Conservation (phyloP, 2,329 filamentous ascomycete species). For the Fusarium palustre region DNA sequence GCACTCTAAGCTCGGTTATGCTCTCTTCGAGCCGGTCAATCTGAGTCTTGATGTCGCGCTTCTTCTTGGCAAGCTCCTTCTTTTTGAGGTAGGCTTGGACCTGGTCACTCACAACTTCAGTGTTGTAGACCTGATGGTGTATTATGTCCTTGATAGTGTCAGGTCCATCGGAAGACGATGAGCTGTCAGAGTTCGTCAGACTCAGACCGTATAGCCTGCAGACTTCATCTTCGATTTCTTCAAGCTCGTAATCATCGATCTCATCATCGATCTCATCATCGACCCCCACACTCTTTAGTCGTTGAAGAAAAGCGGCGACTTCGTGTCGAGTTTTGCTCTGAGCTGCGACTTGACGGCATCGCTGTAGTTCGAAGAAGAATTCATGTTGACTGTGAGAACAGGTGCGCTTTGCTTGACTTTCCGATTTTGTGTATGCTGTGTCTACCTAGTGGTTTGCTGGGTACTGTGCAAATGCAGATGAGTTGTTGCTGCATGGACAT, state of each 20-base stretch:
- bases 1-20: not conserved
- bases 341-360: not conserved
- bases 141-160: not conserved
- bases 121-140: not conserved
- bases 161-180: not conserved
- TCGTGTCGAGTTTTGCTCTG: not conserved
- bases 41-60: not conserved
- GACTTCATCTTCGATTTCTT: not conserved
- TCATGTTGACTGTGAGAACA: not conserved
- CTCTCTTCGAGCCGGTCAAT: not conserved
- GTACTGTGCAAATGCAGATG: not conserved
- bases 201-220: rapidly evolving
- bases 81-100: not conserved
- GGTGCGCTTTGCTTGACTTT: not conserved
- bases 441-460: not conserved
- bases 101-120: not conserved
- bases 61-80: not conserved
- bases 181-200: not conserved
- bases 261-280: not conserved
- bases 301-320: not conserved
- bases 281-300: not conserved
- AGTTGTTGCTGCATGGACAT: not conserved
- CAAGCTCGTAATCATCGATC: not conserved
- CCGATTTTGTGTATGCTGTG: not conserved
- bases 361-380: not conserved